Percentiles rank a stretch among this genome's conserved stretches.
Evolutionary conservation across 106 monocot genomes (phyloP).

Genomic region (Allium sativum): DNA sequence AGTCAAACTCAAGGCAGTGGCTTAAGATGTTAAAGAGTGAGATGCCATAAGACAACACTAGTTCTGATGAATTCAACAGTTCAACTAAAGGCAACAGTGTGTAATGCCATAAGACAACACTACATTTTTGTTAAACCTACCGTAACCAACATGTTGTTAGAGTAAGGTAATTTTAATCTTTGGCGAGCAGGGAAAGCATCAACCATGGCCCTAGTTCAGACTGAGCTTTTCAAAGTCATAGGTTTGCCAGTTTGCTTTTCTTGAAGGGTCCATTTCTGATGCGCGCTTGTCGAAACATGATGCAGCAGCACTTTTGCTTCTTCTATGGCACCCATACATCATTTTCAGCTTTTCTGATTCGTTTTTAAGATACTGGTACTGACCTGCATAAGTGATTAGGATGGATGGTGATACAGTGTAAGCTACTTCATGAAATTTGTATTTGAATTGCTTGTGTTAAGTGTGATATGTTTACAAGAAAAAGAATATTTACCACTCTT

Average conservation of each 20-base stretch:
- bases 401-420: too few species aligned
- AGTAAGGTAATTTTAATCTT: too few species aligned
- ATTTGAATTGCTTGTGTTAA: neutral
- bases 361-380: conserved; percentile 43
- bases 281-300: conserved; percentile 22
- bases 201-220: conserved; percentile 3
- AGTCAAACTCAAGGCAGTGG: too few species aligned
- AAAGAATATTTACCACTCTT: conserved; percentile 50
- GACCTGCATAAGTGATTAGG: conserved; percentile 21
- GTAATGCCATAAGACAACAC: too few species aligned
- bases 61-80: too few species aligned
- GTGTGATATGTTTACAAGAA: neutral
- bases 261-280: conserved; percentile 9
- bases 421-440: too few species aligned
- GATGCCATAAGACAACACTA: too few species aligned
- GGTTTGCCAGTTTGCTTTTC: conserved; percentile 32
- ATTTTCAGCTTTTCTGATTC: conserved; percentile 46
- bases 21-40: too few species aligned
- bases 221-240: conserved; percentile 52
- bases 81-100: too few species aligned
- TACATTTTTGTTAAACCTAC: too few species aligned
- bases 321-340: conserved; percentile 24
- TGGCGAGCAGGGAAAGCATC: too few species aligned
- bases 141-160: too few species aligned
- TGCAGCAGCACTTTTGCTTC: conserved; percentile 39